phyloP scores from a whole-genome alignment of 495 filamentous ascomycete genomes.

The Halenospora varia region DNA sequence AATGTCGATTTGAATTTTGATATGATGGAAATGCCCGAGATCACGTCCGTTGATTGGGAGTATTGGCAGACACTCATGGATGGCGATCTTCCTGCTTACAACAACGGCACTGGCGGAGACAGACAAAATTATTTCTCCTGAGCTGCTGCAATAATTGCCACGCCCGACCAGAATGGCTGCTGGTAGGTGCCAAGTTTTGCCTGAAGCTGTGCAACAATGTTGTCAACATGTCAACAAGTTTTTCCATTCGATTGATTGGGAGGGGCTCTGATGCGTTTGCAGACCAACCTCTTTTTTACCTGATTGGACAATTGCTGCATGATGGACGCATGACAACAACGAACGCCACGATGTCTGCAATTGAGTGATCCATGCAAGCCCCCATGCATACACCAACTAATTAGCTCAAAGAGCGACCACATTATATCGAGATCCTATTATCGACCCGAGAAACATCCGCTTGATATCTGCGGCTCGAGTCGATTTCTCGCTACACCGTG shows the following conservation, averaged over 20 bases:
- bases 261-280: too few species aligned
- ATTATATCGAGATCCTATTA: background rate
- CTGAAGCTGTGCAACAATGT: too few species aligned
- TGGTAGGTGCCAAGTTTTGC: too few species aligned
- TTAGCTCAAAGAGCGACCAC: background rate
- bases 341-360: background rate
- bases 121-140: too few species aligned
- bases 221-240: too few species aligned
- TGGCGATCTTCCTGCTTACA: constrained; percentile 17
- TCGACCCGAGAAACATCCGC: background rate
- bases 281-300: background rate
- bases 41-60: constrained; percentile 23
- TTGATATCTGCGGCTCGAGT: background rate
- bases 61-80: constrained; percentile 26
- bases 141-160: too few species aligned
- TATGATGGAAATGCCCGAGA: constrained; percentile 16
- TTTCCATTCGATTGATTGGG: too few species aligned
- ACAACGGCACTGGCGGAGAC: background rate
- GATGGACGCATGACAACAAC: background rate
- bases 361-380: constrained; percentile 4
- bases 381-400: background rate
- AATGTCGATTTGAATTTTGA: constrained; percentile 5
- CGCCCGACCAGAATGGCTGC: too few species aligned
- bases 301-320: background rate
- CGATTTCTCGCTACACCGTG: constrained; percentile 5